Base-by-base conservation (phyloP, 805 yeast genomes). In the Cyberlindnera lachancei region DNA sequence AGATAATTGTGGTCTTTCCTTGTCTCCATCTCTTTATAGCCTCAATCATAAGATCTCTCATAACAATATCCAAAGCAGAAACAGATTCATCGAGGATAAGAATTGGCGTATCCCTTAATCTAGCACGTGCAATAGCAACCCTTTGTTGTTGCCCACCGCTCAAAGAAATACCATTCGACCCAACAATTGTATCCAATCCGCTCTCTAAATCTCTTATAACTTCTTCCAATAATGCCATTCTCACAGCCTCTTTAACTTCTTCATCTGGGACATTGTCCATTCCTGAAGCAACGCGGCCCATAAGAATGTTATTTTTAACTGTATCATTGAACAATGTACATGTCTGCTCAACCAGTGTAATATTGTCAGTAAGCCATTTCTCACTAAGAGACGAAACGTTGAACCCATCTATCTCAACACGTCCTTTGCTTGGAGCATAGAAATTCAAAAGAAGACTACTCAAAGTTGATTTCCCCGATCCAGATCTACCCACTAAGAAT, bases 81-180 rank as follows among this genome's bases (percentile, higher is more conserved):
- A 84, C 60, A 4, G 92, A 72, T 52, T 92, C 99, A 58, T 92
- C 99, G 18, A 88, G 59, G 3, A 92, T 69, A 37, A 90, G 57
- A 5, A 92, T 68, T 0, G 88, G 84, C 0, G 94, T 56, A 47
- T 92, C 70, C 40, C 85, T 65, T 4, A 87, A 37, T 35, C 65
- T 66, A 0, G 96, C 96, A 34, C 96, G 66, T 0, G 97, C 96
- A 18, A 92, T 48, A 0, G 90, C 81, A 3, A 92, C 64, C 39
- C 88, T 63, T 56, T 92, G 98, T 35, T 68, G 72, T 53, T 92
- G 96, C 0, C 99, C 99, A 5, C 97, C 97, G 41, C 95, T 84
- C 7, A 90, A 58, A 2, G 64, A 46, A 4, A 67, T 48, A 3
- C 73, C 71, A 10, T 61, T 57, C 2, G 50, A 46, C 0, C 76